Evolutionary conservation across 148 eudicot genomes (phyloP), one percentile per base, ranked within the genome.

Genomic region (Beta vulgaris): DNA sequence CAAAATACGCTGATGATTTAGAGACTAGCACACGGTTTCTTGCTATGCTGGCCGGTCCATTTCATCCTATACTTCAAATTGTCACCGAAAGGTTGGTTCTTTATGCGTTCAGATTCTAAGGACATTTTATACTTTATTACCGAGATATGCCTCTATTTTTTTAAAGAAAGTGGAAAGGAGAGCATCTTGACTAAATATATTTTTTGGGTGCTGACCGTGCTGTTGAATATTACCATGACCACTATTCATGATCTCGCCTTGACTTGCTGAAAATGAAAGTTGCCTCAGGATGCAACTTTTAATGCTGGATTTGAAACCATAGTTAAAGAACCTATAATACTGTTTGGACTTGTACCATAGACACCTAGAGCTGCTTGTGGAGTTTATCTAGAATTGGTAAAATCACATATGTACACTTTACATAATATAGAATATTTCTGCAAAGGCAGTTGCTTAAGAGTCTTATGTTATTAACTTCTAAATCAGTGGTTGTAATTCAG

Each of bases 21-120:
- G 93, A 89, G 72, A 68, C 78, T 53, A 78, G 85, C 78, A 71
- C 89, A 43, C 87, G 89, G 51, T 91, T 89, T 84, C 90, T 91
- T 68, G 93, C 97, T 39, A 91, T 91, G 93, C 90, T 91, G 53
- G 87, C 86, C 29, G 97, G 93, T 71, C 97, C 97, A 25, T 81
- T 82, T 79, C 85, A 86, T 80, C 93, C 97, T 12, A 87, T 91
- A 75, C 97, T 91, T 85, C 85, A 83, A 44, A 77, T 86, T 77
- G 83, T 88, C 65, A 79, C 69, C 46, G 91, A 89, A 77, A 91
- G 97, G 97, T 91, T 63, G 49, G 18, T 46, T 57, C 26, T 51
- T 36, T 71, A 32, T 34, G 18, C 25, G 49, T 67, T 23, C 26
- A 54, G 53, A 29, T 29, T 11, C 49, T 60, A 18, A 37, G 39